Conservation (phyloP, 1,284 basidiomycete species). For the Papiliotrema nemorosa region DNA sequence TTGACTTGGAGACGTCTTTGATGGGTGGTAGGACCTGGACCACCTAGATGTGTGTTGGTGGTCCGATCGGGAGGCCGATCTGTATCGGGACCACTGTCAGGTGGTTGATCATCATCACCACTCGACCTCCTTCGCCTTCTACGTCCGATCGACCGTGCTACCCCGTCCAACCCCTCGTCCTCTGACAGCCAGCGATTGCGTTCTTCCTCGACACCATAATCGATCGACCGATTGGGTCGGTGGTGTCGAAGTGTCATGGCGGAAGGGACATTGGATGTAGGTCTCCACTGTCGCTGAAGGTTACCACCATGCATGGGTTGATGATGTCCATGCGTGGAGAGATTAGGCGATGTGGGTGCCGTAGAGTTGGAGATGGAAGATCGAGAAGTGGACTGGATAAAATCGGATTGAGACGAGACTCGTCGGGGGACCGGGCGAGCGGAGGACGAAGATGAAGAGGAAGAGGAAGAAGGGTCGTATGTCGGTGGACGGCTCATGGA, state of each 20-base stretch:
- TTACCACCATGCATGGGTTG: too few relatives aligned
- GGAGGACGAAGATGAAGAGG: neutral
- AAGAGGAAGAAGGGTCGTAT: neutral
- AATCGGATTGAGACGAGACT: constrained; percentile 4
- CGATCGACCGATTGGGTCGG: too few relatives aligned
- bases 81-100: neutral
- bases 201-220: constrained; percentile 11
- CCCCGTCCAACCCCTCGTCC: constrained; percentile 31
- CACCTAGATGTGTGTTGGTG: neutral
- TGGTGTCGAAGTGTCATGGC: constrained; percentile 15
- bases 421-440: neutral
- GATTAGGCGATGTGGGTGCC: constrained; percentile 6
- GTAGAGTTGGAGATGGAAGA: constrained; percentile 8
- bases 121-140: constrained; percentile 8
- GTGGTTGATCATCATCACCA: constrained; percentile 3
- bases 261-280: constrained; percentile 23
- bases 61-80: constrained; percentile 1
- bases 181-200: constrained; percentile 39
- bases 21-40: neutral
- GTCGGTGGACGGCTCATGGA: neutral
- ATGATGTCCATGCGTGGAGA: constrained; percentile 13
- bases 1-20: neutral
- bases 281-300: constrained; percentile 11
- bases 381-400: neutral
- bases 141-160: constrained; percentile 9